Conservation (phyloP, 2,329 filamentous ascomycete species). For the Talaromyces amestolkiae region DNA sequence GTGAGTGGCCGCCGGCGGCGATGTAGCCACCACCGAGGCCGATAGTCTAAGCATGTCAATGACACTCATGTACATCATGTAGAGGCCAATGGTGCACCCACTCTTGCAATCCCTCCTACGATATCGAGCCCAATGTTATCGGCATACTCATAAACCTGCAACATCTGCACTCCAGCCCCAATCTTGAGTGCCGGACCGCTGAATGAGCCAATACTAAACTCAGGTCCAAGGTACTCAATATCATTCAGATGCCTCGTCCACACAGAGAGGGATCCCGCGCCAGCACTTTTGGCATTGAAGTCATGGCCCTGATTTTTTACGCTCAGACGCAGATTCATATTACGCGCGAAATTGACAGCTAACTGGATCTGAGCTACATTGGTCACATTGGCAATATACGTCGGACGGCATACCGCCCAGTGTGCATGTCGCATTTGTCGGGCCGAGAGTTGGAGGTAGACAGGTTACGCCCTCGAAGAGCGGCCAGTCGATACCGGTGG, state of each 20-base stretch:
- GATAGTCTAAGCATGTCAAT: constrained; percentile 21
- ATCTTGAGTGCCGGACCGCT: constrained; percentile 19
- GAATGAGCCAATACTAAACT: constrained; percentile 34
- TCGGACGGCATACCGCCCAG: constrained; percentile 29
- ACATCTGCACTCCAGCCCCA: constrained; percentile 10
- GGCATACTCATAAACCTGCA: constrained; percentile 28
- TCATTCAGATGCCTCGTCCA: constrained; percentile 52
- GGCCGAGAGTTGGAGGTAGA: constrained; percentile 5
- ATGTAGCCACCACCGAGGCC: constrained; percentile 62
- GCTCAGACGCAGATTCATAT: constrained; percentile 12
- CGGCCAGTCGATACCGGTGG: constrained; percentile 10
- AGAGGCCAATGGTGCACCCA: not conserved
- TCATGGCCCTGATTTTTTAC: constrained; percentile 20
- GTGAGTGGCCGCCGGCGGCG: constrained; percentile 60
- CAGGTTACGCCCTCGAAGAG: constrained; percentile 12
- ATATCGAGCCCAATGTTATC: constrained; percentile 48
- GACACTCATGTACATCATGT: not conserved
- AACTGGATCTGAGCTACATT: constrained; percentile 14
- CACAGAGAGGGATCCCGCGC: constrained; percentile 48
- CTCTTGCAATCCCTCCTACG: constrained; percentile 49
- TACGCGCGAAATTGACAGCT: constrained; percentile 18
- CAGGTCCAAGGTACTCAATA: constrained; percentile 26
- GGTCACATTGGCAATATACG: constrained; percentile 37
- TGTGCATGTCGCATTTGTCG: constrained; percentile 7
- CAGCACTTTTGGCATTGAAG: constrained; percentile 43